Percentiles rank a stretch among this genome's conserved stretches.
Evolutionary conservation across 202 grass and related monocot species (phyloP).

Genomic region (Carex sylvatica): DNA sequence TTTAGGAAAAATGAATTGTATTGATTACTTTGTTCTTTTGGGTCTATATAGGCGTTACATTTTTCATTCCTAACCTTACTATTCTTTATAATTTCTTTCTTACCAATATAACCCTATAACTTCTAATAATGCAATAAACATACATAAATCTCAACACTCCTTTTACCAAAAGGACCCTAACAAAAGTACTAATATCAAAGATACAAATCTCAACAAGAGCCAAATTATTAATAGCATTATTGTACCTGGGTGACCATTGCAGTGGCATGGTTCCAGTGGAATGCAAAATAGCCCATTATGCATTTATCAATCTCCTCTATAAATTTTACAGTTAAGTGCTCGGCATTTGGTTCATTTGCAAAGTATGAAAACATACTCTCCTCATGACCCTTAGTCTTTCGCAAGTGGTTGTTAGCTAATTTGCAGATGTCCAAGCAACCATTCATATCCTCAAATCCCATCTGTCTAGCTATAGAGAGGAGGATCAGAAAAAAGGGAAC

Average conservation of each 20-base stretch:
- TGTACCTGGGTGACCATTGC: slow-evolving; percentile 66
- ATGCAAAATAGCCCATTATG: slow-evolving; percentile 89
- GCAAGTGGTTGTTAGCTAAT: slow-evolving; percentile 62
- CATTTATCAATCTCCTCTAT: slow-evolving; percentile 89
- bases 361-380: slow-evolving; percentile 77
- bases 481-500: background rate
- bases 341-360: slow-evolving; percentile 58
- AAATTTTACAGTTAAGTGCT: slow-evolving; percentile 57
- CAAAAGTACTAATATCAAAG: no score
- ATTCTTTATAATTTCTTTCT: no score
- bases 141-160: no score
- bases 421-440: slow-evolving; percentile 67
- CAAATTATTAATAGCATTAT: background rate
- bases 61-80: no score
- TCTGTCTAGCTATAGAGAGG: slow-evolving; percentile 53
- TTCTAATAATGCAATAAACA: no score
- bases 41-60: no score
- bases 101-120: no score
- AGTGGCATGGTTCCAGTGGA: slow-evolving; percentile 76
- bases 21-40: no score
- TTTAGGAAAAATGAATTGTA: no score
- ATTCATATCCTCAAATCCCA: slow-evolving; percentile 50
- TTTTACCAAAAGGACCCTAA: no score
- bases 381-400: slow-evolving; percentile 58
- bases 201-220: no score